These are phyloP conservation scores for Chalciporus piperatus DNA, from an alignment of 768 basidiomycete genomes.

Conservation along the genomic window DNA sequence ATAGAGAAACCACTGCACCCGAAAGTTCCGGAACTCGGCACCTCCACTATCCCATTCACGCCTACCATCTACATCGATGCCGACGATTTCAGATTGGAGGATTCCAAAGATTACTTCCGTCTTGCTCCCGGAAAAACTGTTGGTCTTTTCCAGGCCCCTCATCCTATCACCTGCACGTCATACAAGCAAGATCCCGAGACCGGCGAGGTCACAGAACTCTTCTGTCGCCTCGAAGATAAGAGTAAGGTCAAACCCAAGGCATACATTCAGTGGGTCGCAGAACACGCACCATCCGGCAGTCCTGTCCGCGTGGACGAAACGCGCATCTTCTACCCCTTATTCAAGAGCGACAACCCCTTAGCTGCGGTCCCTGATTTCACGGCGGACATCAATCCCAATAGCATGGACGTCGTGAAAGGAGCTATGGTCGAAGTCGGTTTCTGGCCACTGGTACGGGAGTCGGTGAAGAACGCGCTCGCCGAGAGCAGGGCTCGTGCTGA, in stretches of 20 bases:
- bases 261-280: conserved; percentile 96
- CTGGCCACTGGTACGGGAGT: conserved; percentile 73
- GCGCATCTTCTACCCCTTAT: conserved; percentile 88
- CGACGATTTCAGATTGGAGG: conserved; percentile 89
- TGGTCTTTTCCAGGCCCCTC: conserved; percentile 89
- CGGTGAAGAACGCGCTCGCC: conserved; percentile 59
- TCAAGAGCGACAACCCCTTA: conserved; percentile 89
- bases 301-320: conserved; percentile 87
- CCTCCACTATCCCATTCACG: conserved; percentile 79
- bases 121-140: conserved; percentile 97
- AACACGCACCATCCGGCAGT: conserved; percentile 71
- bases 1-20: conserved; percentile 93
- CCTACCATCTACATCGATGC: conserved; percentile 88
- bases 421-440: conserved; percentile 90
- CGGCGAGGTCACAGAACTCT: conserved; percentile 75
- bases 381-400: conserved; percentile 79
- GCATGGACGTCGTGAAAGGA: conserved; percentile 73
- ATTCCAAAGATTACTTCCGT: conserved; percentile 95
- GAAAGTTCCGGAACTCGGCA: conserved; percentile 86
- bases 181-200: conserved; percentile 72
- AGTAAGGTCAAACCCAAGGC: conserved; percentile 82
- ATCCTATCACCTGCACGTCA: conserved; percentile 91
- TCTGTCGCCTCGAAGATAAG: conserved; percentile 74
- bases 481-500: conserved; percentile 64
- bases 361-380: conserved; percentile 69